Evolutionary conservation across 2,329 filamentous ascomycete species (phyloP).

Genomic region (Aspergillus caelatus): DNA sequence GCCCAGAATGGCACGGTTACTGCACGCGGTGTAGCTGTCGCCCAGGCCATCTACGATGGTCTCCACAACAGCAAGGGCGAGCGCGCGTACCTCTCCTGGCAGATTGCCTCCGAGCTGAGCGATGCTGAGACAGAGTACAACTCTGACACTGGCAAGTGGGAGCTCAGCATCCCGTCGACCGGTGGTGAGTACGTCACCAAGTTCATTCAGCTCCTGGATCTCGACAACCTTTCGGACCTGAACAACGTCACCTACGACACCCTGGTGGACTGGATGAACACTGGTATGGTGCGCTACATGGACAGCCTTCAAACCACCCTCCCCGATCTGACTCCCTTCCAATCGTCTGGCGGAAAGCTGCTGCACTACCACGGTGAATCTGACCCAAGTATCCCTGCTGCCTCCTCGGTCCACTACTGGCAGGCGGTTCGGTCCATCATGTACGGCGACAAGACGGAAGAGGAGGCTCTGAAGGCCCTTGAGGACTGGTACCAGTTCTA

Average conservation of each 20-base stretch:
- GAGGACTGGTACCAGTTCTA: constrained; percentile 59
- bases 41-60: constrained; percentile 40
- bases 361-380: constrained; percentile 63
- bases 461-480: constrained; percentile 46
- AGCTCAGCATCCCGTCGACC: constrained; percentile 32
- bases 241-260: constrained; percentile 59
- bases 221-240: constrained; percentile 47
- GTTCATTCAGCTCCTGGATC: constrained; percentile 31
- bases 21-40: constrained; percentile 34
- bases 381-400: constrained; percentile 56
- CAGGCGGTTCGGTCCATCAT: constrained; percentile 56
- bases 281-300: constrained; percentile 52
- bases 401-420: constrained; percentile 59
- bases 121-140: constrained; percentile 31
- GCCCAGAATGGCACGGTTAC: constrained; percentile 35
- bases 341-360: constrained; percentile 56
- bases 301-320: constrained; percentile 58
- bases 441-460: constrained; percentile 46
- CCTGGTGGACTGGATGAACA: constrained; percentile 57
- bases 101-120: constrained; percentile 28
- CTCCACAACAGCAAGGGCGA: constrained; percentile 44
- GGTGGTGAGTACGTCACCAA: constrained; percentile 44
- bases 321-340: constrained; percentile 57
- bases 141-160: constrained; percentile 31
- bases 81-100: constrained; percentile 44